Evolutionary conservation across 1,139 yeast species (phyloP), one percentile per base, ranked within the genome.

Genomic region (Blastobotrys capitulatus): DNA sequence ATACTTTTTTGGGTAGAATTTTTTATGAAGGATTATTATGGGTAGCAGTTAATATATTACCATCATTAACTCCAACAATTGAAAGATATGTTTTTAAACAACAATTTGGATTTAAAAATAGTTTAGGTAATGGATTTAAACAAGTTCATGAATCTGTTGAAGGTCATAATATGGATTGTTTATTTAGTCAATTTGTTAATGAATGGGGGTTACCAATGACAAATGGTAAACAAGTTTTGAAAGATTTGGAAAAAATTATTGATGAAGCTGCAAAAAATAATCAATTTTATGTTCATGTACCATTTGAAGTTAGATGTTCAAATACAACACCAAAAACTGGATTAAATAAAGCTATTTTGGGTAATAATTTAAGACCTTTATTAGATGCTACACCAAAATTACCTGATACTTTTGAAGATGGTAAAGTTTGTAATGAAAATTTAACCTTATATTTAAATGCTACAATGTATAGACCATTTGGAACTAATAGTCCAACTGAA

Each of bases 161-260:
- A 55, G 96, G 90, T 1, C 80, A 90, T 61, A 89, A 88, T 65
- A 88, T 92, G 96, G 97, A 92, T 70, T 92, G 98, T 65, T 72
- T 90, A 57, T 92, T 89, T 66, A 82, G 90, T 43, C 98, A 92
- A 67, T 90, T 84, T 69, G 98, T 92, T 49, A 83, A 90, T 64
- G 98, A 92, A 70, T 92, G 98, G 98, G 88, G 92, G 13, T 80
- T 95, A 49, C 97, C 97, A 29, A 72, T 92, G 62, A 75, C 71
- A 27, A 77, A 79, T 52, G 97, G 97, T 9, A 82, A 82, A 8
- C 83, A 82, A 46, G 82, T 85, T 12, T 75, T 90, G 57, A 73
- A 77, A 48, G 72, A 85, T 47, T 73, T 90, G 55, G 79, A 84
- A 53, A 74, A 74, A 22, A 76, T 78, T 5, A 86, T 90, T 47